A percentile compares a stretch with the other conserved stretches of the same genome.
Evolutionary conservation across 208 protist species (phyloP).

Genomic region (Plasmodiophora brassicae): DNA sequence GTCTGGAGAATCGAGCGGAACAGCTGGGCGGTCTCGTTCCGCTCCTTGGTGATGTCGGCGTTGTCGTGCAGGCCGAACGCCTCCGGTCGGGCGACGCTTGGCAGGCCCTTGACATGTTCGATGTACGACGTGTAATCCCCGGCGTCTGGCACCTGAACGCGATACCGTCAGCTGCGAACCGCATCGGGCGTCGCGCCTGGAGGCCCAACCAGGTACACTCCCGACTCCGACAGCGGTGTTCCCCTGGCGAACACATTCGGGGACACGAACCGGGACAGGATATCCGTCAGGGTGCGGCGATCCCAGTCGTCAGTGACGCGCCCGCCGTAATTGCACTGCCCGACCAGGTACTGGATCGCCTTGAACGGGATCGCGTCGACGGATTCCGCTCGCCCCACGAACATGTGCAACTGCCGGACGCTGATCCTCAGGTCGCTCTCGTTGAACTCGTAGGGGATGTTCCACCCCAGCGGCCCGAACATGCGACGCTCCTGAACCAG

Average conservation of each 20-base stretch:
- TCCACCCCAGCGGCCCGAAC: conserved; percentile 90
- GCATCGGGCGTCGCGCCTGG: too few relatives aligned
- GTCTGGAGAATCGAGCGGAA: conserved; percentile 54
- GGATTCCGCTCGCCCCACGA: conserved; percentile 83
- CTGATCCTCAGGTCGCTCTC: conserved; percentile 88
- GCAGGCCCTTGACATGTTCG: conserved; percentile 78
- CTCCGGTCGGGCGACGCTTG: conserved; percentile 84
- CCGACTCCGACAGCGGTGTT: conserved; percentile 76
- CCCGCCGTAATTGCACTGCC: conserved; percentile 87
- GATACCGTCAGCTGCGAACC: too few relatives aligned
- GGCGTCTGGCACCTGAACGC: background rate
- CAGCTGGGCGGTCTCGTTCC: conserved; percentile 56
- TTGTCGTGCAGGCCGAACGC: conserved; percentile 94
- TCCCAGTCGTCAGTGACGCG: conserved; percentile 96
- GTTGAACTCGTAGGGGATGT: conserved; percentile 93
- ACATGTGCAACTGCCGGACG: conserved; percentile 86
- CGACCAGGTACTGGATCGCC: conserved; percentile 76
- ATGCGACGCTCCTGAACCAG: conserved; percentile 87
- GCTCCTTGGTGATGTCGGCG: conserved; percentile 88
- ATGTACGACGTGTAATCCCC: conserved; percentile 48
- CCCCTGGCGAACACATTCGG: conserved; percentile 75
- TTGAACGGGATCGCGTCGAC: conserved; percentile 90
- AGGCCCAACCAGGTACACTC: conserved; percentile 64
- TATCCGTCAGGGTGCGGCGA: conserved; percentile 81
- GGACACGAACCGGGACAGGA: conserved; percentile 79